These are phyloP conservation scores for Leucosporidium creatinivorum DNA, from an alignment of 768 basidiomycete species.

Conservation along the genomic window DNA sequence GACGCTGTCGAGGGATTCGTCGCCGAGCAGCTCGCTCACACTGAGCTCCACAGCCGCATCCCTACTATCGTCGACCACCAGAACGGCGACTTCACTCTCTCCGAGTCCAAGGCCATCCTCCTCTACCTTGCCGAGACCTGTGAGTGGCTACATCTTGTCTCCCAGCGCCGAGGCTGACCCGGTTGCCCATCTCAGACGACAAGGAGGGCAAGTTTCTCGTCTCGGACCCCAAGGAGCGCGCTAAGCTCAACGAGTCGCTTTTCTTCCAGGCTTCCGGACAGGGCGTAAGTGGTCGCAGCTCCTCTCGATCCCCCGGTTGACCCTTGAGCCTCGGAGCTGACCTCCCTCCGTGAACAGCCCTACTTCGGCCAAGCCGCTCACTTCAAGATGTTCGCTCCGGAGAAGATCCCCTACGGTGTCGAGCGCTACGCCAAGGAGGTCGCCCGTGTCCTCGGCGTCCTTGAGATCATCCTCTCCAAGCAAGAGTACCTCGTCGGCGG, in stretches of 20 bases:
- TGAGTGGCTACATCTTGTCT: neutral
- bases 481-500: slow-evolving; percentile 27
- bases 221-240: slow-evolving; percentile 20
- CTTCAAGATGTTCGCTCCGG: slow-evolving; percentile 34
- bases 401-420: slow-evolving; percentile 19
- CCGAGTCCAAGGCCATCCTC: slow-evolving; percentile 32
- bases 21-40: neutral
- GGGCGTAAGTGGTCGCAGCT: neutral
- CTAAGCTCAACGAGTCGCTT: slow-evolving; percentile 25
- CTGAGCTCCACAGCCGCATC: slow-evolving; percentile 25
- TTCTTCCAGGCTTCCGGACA: slow-evolving; percentile 32
- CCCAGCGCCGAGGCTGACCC: neutral
- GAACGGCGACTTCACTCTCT: slow-evolving; percentile 29
- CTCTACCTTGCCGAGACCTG: slow-evolving; percentile 29
- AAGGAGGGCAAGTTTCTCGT: slow-evolving; percentile 30
- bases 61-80: slow-evolving; percentile 34
- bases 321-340: too few relatives aligned
- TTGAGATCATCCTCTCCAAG: slow-evolving; percentile 30
- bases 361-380: slow-evolving; percentile 32
- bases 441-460: slow-evolving; percentile 29
- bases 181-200: slow-evolving; percentile 17
- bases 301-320: neutral
- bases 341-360: slow-evolving; percentile 11
- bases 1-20: neutral
- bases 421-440: slow-evolving; percentile 32